Evolutionary conservation across 352 stramenopile species (phyloP).

Genomic region (Globisporangium perplexum): DNA sequence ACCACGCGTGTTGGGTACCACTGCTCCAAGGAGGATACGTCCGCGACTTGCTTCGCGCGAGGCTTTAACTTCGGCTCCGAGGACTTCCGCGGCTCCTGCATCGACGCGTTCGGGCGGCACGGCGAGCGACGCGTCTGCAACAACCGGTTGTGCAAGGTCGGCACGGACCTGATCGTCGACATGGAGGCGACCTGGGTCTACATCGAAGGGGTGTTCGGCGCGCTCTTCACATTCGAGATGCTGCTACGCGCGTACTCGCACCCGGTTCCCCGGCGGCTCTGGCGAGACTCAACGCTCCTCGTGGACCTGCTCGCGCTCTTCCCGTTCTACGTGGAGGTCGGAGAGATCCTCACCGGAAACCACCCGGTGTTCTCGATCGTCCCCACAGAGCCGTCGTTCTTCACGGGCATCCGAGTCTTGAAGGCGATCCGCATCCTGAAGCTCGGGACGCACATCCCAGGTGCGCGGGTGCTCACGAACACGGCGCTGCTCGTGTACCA

Average conservation of each 20-base stretch:
- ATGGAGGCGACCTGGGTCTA: slow-evolving; percentile 52
- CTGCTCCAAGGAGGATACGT: slow-evolving; percentile 14
- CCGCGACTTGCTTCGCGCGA: slow-evolving; percentile 20
- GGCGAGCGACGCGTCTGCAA: slow-evolving; percentile 25
- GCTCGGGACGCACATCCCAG: slow-evolving; percentile 33
- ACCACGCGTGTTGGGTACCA: slow-evolving; percentile 19
- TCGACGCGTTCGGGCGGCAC: slow-evolving; percentile 16
- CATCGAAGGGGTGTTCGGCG: slow-evolving; percentile 34
- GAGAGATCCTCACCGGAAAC: slow-evolving; percentile 15
- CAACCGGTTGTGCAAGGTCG: slow-evolving; percentile 38
- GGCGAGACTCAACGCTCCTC: slow-evolving; percentile 19
- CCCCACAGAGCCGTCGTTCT: slow-evolving; percentile 33
- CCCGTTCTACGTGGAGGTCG: slow-evolving; percentile 28
- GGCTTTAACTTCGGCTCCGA: slow-evolving; percentile 30
- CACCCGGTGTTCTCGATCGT: slow-evolving; percentile 32
- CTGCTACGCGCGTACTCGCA: slow-evolving; percentile 23
- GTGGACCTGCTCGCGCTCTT: slow-evolving; percentile 24
- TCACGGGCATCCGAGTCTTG: slow-evolving; percentile 29
- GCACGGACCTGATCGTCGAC: slow-evolving; percentile 28
- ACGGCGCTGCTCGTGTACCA: slow-evolving; percentile 28
- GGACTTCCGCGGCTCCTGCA: slow-evolving; percentile 17
- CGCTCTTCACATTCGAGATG: slow-evolving; percentile 37
- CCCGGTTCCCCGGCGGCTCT: slow-evolving; percentile 19
- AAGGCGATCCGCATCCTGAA: slow-evolving; percentile 49
- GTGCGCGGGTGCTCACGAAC: slow-evolving; percentile 24